Evolutionary conservation across 106 monocot genomes (phyloP), one percentile per base, ranked within the genome.

Genomic region (Xerophyta viscosa): DNA sequence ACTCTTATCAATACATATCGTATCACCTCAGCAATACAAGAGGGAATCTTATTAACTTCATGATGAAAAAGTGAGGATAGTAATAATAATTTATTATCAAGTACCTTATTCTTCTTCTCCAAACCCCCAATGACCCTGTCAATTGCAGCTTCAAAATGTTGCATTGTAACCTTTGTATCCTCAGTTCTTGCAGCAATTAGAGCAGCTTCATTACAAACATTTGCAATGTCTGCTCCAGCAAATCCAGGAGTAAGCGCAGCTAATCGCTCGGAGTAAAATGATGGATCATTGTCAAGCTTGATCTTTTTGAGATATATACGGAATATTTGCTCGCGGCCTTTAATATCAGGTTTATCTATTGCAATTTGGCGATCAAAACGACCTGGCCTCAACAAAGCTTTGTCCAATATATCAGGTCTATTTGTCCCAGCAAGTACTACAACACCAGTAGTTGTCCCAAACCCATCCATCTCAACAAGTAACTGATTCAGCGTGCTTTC

Each of bases 401-500:
- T 48, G 27, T 77, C 76, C 12, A 77, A 28, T 3, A 77, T 62
- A 28, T 77, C 76, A 23, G 76, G 66, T 27, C 70, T 28, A 27
- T 77, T 77, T 0, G 76, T 77, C 5, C 58, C 76, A 43, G 76
- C 76, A 27, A 77, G 58, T 4, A 77, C 60, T 45, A 77, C 56
- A 9, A 77, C 70, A 5, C 76, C 70, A 23, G 52, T 6, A n/a
- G 55, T 61, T 41, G 65, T 60, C 12, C 42, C 66, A 56, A 77
- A 77, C 15, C 76, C 76, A 61, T 77, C 76, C 76, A 77, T 77
- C 66, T 77, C 76, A 6, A 77, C 70, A 48, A 77, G 70, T 19
- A 77, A 23, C 48, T 64, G 65, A 42, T 77, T 70, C 24, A 77
- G 42, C 20, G 76, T 77, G n/a, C 51, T 65, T 37, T 71, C 65